Percentiles rank a stretch among this genome's conserved stretches.
Conservation (phyloP, 208 protist species). For the Naegleria gruberi region DNA sequence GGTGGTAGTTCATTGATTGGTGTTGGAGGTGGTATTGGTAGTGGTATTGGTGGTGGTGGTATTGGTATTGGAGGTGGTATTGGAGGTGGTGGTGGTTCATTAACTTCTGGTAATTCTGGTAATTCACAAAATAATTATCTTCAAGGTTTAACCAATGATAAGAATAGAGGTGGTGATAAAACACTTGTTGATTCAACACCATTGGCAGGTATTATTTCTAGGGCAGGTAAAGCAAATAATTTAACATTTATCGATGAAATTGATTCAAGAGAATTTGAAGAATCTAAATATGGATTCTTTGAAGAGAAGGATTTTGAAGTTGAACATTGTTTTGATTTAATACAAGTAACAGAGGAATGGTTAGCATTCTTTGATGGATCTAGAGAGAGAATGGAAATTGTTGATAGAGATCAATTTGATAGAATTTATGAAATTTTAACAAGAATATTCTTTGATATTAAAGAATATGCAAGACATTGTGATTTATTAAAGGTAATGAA, state of each 20-base stretch:
- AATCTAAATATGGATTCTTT: background rate
- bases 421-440: background rate
- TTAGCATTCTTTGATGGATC: background rate
- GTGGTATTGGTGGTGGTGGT: too few relatives aligned
- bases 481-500: background rate
- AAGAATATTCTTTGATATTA: background rate
- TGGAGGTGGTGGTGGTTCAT: too few relatives aligned
- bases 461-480: background rate
- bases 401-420: background rate
- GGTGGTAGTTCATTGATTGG: too few relatives aligned
- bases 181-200: background rate
- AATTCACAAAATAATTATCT: too few relatives aligned
- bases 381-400: background rate
- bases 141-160: too few relatives aligned
- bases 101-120: too few relatives aligned
- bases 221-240: background rate
- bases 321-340: background rate
- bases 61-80: too few relatives aligned
- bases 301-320: background rate
- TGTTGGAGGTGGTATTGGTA: too few relatives aligned
- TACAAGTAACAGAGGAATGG: background rate
- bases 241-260: background rate
- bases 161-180: background rate
- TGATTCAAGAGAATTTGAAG: background rate
- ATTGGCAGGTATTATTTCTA: background rate